These are phyloP conservation scores for Xylaria castorea DNA, from an alignment of 495 filamentous ascomycete genomes.

Conservation along the genomic window DNA sequence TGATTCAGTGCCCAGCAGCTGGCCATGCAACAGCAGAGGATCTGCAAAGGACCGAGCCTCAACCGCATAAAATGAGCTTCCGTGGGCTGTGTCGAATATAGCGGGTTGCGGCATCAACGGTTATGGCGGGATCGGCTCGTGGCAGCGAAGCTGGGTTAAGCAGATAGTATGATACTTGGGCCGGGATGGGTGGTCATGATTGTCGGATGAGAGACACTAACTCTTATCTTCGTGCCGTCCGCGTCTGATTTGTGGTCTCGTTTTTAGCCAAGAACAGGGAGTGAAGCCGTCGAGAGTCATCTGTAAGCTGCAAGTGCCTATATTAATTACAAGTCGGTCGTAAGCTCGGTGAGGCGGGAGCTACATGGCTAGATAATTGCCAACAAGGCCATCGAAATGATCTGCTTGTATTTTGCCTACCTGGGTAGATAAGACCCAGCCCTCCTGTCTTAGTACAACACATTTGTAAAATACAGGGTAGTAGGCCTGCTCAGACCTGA, in stretches of 20 bases:
- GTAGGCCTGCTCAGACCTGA: not conserved
- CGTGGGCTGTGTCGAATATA: conserved; percentile 2
- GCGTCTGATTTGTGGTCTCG: conserved; percentile 1
- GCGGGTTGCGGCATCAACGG: conserved; percentile 27
- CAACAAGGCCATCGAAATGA: not conserved
- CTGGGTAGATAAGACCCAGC: not conserved
- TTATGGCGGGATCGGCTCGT: conserved; percentile 22
- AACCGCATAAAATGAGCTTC: not conserved
- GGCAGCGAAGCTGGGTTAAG: conserved; percentile 21
- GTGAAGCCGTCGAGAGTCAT: conserved; percentile 15
- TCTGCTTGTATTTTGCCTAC: not conserved
- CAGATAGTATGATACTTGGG: conserved; percentile 3
- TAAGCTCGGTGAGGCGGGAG: conserved; percentile 4
- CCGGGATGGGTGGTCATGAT: conserved; percentile 11
- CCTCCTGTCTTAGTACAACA: not conserved
- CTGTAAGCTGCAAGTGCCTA: not conserved
- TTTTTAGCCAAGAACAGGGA: conserved; percentile 10
- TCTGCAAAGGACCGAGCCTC: conserved; percentile 27
- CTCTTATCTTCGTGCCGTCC: not conserved
- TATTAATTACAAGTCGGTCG: conserved; percentile 1
- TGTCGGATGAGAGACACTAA: conserved; percentile 24
- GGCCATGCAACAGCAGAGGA: conserved; percentile 10
- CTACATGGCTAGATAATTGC: not conserved
- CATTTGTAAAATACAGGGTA: not conserved
- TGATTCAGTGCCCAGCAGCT: not conserved